Evolutionary conservation across 2,329 filamentous ascomycete species (phyloP).

Genomic region (Fonsecaea nubica): DNA sequence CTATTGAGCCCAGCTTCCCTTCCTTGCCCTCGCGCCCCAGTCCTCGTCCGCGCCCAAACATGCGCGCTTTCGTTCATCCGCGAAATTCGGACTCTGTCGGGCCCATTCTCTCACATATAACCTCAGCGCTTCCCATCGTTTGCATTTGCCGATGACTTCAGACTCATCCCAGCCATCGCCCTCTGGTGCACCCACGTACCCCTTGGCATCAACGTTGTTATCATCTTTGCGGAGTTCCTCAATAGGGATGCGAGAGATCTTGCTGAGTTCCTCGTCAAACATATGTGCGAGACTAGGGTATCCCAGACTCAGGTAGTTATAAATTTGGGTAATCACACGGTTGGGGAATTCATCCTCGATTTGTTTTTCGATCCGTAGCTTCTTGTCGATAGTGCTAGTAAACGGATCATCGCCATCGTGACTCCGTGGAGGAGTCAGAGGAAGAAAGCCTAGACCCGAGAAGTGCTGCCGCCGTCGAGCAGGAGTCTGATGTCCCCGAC

Average conservation of each 20-base stretch:
- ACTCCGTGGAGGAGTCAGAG: constrained; percentile 54
- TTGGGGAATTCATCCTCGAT: constrained; percentile 76
- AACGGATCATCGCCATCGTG: constrained; percentile 55
- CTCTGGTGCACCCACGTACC: constrained; percentile 68
- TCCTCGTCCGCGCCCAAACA: constrained; percentile 31
- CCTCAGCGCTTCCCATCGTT: constrained; percentile 82
- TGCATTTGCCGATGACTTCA: constrained; percentile 59
- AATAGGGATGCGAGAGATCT: constrained; percentile 74
- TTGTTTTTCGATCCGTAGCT: constrained; percentile 50
- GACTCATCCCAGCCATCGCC: constrained; percentile 53
- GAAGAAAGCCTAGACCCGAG: constrained; percentile 27
- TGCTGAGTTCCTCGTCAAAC: constrained; percentile 84
- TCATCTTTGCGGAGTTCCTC: constrained; percentile 76
- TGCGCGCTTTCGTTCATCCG: constrained; percentile 44
- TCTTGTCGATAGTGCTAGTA: constrained; percentile 41
- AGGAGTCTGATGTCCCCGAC: constrained; percentile 40
- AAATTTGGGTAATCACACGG: constrained; percentile 89
- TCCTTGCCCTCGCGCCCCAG: constrained; percentile 36
- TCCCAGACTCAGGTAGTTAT: constrained; percentile 92
- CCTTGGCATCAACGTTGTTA: constrained; percentile 67
- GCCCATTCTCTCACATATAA: constrained; percentile 90
- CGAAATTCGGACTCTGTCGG: constrained; percentile 78
- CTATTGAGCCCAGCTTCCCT: constrained; percentile 39
- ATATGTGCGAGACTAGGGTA: constrained; percentile 83
- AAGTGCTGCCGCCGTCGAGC: constrained; percentile 35